Conservation (phyloP, 1,284 basidiomycete genomes). For the Polyporus tsugae region DNA sequence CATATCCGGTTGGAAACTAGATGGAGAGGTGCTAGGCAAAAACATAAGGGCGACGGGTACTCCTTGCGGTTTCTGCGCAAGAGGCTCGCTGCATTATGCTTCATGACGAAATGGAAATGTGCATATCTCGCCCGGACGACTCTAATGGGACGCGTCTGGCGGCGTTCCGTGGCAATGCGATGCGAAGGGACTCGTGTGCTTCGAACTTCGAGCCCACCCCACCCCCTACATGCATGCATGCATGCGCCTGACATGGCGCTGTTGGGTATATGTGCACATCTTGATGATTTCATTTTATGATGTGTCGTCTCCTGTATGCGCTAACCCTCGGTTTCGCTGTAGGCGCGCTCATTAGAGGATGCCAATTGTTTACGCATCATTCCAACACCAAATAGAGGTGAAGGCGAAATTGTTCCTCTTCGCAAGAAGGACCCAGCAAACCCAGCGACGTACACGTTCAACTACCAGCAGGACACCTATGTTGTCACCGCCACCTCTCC, state of each 20-base stretch:
- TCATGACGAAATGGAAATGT: background rate
- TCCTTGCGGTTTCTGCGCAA: background rate
- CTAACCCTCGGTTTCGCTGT: background rate
- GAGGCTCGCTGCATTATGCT: background rate
- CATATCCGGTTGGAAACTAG: background rate
- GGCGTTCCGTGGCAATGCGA: background rate
- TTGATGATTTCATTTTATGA: background rate
- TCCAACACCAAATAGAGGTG: slow-evolving; percentile 88
- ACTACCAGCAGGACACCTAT: slow-evolving; percentile 97
- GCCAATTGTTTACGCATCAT: slow-evolving; percentile 89
- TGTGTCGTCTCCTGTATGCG: background rate
- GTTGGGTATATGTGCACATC: too few relatives aligned
- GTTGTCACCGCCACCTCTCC: slow-evolving; percentile 70
- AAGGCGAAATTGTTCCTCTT: slow-evolving; percentile 90
- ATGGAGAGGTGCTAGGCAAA: too few relatives aligned
- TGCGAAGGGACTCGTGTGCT: background rate
- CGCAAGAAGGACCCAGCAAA: slow-evolving; percentile 67
- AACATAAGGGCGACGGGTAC: background rate
- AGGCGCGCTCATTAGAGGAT: slow-evolving; percentile 74
- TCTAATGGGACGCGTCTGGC: background rate
- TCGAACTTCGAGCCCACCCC: too few relatives aligned
- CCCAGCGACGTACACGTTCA: slow-evolving; percentile 82
- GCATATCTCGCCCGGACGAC: background rate
- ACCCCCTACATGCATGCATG: background rate
- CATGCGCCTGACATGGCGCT: too few relatives aligned